These are phyloP conservation scores for Wickerhamiella pararugosa DNA, from an alignment of 1,139 yeast genomes.

Conservation along the genomic window DNA sequence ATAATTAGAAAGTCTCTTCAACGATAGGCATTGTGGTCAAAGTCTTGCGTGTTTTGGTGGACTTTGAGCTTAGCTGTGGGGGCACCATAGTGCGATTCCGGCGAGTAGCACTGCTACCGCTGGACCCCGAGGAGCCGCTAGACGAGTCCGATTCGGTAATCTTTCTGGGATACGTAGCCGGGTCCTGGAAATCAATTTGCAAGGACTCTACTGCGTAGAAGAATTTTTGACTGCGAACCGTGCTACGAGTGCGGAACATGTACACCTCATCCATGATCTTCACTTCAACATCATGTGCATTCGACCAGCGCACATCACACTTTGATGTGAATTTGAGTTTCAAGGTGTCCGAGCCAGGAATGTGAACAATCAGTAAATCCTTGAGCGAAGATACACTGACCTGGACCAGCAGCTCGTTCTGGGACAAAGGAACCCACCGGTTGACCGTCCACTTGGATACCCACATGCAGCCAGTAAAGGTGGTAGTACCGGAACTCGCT, in stretches of 20 bases:
- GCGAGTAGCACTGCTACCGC: background rate
- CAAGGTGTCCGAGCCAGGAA: slow-evolving; percentile 5
- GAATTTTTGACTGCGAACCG: slow-evolving; percentile 13
- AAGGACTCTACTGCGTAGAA: slow-evolving; percentile 11
- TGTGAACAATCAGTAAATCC: slow-evolving; percentile 7
- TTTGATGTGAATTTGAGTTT: slow-evolving; percentile 8
- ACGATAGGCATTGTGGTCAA: no score
- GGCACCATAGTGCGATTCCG: background rate
- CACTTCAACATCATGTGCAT: slow-evolving; percentile 16
- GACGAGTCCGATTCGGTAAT: slow-evolving; percentile 1
- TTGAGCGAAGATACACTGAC: slow-evolving; percentile 8
- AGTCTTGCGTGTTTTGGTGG: no score
- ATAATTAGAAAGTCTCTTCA: no score
- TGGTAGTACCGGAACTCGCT: background rate
- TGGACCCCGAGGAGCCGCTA: slow-evolving; percentile 2
- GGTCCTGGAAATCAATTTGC: slow-evolving; percentile 8
- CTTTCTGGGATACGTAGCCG: slow-evolving; percentile 8
- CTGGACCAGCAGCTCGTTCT: slow-evolving; percentile 15
- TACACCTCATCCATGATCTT: slow-evolving; percentile 13
- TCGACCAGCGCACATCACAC: slow-evolving; percentile 14
- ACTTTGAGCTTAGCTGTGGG: no score
- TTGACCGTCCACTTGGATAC: slow-evolving; percentile 15
- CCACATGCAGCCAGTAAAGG: slow-evolving; percentile 14
- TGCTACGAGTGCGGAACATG: slow-evolving; percentile 17
- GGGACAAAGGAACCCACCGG: slow-evolving; percentile 17